A percentile compares a stretch with the other conserved stretches of the same genome.
Conservation (phyloP, 1,284 basidiomycete genomes). For the Apiotrichum domesticum region DNA sequence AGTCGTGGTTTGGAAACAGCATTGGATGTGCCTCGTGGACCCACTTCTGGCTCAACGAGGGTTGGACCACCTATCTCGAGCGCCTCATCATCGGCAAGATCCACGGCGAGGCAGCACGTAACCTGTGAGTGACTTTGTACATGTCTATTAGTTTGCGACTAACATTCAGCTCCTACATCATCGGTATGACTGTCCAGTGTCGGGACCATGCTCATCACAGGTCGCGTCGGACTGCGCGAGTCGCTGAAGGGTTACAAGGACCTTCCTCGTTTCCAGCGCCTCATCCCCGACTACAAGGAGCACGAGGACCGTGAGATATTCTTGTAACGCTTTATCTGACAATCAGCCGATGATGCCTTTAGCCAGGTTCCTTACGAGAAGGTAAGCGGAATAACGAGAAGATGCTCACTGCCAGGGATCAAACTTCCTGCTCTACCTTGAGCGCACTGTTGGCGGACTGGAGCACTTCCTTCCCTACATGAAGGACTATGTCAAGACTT, state of each 20-base stretch:
- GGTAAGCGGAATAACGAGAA: constrained; percentile 23
- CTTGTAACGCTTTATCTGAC: neutral
- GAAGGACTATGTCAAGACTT: constrained; percentile 49
- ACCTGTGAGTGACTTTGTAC: constrained; percentile 48
- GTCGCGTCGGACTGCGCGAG: constrained; percentile 62
- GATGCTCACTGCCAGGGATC: constrained; percentile 48
- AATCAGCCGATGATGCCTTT: constrained; percentile 68
- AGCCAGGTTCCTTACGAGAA: constrained; percentile 67
- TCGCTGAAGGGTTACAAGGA: constrained; percentile 58
- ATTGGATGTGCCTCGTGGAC: constrained; percentile 51
- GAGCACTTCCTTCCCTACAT: constrained; percentile 82
- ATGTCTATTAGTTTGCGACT: no score
- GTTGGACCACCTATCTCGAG: constrained; percentile 93
- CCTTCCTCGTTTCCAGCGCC: constrained; percentile 62
- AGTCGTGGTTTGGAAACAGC: constrained; percentile 82
- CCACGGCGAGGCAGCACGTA: constrained; percentile 72
- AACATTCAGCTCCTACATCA: constrained; percentile 35
- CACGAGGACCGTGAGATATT: constrained; percentile 33
- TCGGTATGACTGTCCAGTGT: constrained; percentile 13
- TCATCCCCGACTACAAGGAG: constrained; percentile 74
- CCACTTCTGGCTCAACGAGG: constrained; percentile 88
- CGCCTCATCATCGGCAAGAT: constrained; percentile 64
- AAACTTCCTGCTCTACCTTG: constrained; percentile 63
- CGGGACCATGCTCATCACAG: neutral
- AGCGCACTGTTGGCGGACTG: constrained; percentile 77